phyloP scores from a whole-genome alignment of 768 basidiomycete species.

The Mycena filopes region DNA sequence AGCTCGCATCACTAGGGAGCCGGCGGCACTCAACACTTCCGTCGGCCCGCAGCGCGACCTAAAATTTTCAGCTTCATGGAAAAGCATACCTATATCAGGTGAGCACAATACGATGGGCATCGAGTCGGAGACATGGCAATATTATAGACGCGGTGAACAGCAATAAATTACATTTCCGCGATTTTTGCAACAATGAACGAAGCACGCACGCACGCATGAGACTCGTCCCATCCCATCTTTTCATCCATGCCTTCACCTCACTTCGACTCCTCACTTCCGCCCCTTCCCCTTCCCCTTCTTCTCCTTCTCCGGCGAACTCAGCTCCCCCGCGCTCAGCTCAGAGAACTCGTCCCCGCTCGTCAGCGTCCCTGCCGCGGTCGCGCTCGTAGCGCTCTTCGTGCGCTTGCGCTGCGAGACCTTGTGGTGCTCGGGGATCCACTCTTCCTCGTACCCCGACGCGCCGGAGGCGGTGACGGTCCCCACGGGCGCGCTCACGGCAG shows the following conservation, averaged over 20 bases:
- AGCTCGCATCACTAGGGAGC: too few relatives aligned
- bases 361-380: too few relatives aligned
- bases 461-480: conserved; percentile 71
- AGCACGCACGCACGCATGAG: background rate
- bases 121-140: too few relatives aligned
- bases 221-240: too few relatives aligned
- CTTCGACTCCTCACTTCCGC: conserved; percentile 48
- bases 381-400: conserved; percentile 59
- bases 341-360: conserved; percentile 62
- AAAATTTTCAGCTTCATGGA: too few relatives aligned
- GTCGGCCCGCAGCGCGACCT: too few relatives aligned
- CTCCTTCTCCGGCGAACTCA: conserved; percentile 71
- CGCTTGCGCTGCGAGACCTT: conserved; percentile 63
- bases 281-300: conserved; percentile 61
- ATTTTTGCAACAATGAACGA: conserved; percentile 3
- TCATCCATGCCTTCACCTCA: too few relatives aligned
- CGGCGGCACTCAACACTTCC: too few relatives aligned
- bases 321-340: conserved; percentile 73
- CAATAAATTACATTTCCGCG: conserved; percentile 35
- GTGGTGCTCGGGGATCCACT: conserved; percentile 94
- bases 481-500: conserved; percentile 63
- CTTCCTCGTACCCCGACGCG: conserved; percentile 81
- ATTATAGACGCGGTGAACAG: conserved; percentile 23
- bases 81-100: too few relatives aligned
- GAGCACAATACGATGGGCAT: too few relatives aligned